Evolutionary conservation across 23 red algal genomes (phyloP), one percentile per base, ranked within the genome.

Genomic region (Cyanidium caldarium): DNA sequence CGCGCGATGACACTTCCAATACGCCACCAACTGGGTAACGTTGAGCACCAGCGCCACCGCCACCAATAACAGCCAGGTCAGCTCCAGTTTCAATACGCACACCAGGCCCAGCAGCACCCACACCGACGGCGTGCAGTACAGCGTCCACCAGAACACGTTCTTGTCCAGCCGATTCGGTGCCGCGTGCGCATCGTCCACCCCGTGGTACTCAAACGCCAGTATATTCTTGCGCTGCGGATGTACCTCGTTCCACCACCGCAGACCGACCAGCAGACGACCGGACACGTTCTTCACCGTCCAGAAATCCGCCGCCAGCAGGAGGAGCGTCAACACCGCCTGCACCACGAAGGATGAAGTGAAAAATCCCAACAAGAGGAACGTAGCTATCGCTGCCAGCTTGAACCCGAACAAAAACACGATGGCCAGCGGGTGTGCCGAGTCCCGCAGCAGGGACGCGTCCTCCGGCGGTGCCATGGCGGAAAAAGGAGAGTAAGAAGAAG

Each of bases 211-310:
- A 28, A 61, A 61, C 21, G 3, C 7, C 10, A 61, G 51, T 28
- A 28, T 28, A 28, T 61, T 85, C 0, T 58, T 80, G 1, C 92
- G 84, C 45, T 98, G 84, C 35, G 83, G 83, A 29, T 65, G 71
- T 0, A 98, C 80, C 36, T 98, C 83, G 56, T 86, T 82, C 92
- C 92, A 98, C 92, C 92, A 98, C 0, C 92, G 84, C 21, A 98
- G 72, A 16, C 92, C 92, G 2, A 98, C 92, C 34, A 98, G 45
- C 35, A 87, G 43, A 1, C 92, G 68, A 3, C 92, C 92, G 2
- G 84, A 80, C 21, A 98, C 76, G 65, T 98, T 98, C 40, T 98
- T 98, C 12, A 98, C 92, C n/a, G 84, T 88, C 92, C 92, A 98
- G 37, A 98, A 98, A 68, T 98, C 92, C 39, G 88, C 80, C 3